Base-by-base conservation (phyloP, 495 filamentous ascomycete species). In the Rhizodiscina lignyota region DNA sequence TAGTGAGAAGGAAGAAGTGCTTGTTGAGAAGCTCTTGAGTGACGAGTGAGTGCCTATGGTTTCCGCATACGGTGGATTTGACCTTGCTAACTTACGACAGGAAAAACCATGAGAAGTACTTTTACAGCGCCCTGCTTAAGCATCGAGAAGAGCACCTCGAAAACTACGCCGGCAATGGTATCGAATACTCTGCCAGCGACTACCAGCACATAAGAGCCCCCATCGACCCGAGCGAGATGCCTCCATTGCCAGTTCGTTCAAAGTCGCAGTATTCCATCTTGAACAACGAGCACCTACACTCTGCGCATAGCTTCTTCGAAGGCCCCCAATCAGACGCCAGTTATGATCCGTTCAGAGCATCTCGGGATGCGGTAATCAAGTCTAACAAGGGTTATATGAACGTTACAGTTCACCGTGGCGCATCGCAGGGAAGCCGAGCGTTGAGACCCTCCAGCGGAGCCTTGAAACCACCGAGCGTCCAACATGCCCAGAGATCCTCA, bases 331-430 rank as follows among this genome's bases (percentile, higher is more conserved):
- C 58, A 33, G 60, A 69, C 2, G 57, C 61, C 5, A 69, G 81
- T 59, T 94, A 91, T 43, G 85, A 94, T 55, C 85, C 85, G 0
- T 93, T 74, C 52, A 66, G 78, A 41, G 73, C 80, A 5, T 83
- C 82, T 2, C 64, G 66, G 24, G 35, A 67, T 49, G 54, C 49
- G 0, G 50, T 60, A 2, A 33, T 54, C 1, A 52, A 48, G 1
- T 38, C 39, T 1, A 54, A 62, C 45, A 61, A 54, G 38, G 49
- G 67, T 23, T 64, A 66, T 40, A 60, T 73, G 2, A 77, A 68
- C 29, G 68, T 91, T 21, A 77, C 73, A 2, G 62, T 92, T 21
- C 74, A 85, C 47, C 69, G 73, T 6, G 39, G 48, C 18, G 39
- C 44, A 11, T 47, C 43, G 32, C 43, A 31, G 19, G 44, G 37